Base-by-base conservation (phyloP, 1,284 basidiomycete genomes). In the Marasmius tenuissimus region DNA sequence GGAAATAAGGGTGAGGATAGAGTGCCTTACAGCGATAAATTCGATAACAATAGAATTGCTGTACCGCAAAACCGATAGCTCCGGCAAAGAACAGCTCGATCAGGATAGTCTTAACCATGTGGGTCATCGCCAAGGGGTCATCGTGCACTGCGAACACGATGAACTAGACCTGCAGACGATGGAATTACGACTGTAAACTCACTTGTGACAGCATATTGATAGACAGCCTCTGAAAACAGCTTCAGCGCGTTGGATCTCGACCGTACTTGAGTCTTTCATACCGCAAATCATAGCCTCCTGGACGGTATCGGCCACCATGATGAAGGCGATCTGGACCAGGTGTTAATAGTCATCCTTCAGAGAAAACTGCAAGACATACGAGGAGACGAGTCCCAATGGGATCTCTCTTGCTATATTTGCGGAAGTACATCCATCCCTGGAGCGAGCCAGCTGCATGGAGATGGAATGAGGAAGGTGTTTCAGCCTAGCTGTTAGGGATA, bases 381-480 rank as follows among this genome's bases (percentile, higher is more conserved):
- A 54, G 52, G 11, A 54, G 52, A 38, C 52, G 52, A 54, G 37
- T 37, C 35, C 34, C 33, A 8, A 34, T 12, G 12, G 33, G 52
- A n/a, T 54, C 52, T 37, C 52, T 37, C 18, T 35, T 35, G 34
- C 38, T 54, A 16, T 54, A 54, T 54, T 54, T 54, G 34, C 52
- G 52, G 34, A 54, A 54, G 35, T 54, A 54, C 16, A 54, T 35
- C 52, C 52, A 54, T 54, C 52, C 52, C n/a, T 54, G 52, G 9
- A 54, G 52, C 34, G 37, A 37, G 5, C 52, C 52, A 54, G 52
- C 52, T 54, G 4, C 16, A 33, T 20, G n/a, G 5, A 14, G 38
- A 5, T 33, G 3, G 34, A 34, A 7, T 34, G 14, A 20, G 45
- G 4, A 10, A 47, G 45, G 45, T 8, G n/a, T 42, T 47, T 16